phyloP scores from a whole-genome alignment of 495 filamentous ascomycete genomes.

The Aspergillus sclerotioniger region DNA sequence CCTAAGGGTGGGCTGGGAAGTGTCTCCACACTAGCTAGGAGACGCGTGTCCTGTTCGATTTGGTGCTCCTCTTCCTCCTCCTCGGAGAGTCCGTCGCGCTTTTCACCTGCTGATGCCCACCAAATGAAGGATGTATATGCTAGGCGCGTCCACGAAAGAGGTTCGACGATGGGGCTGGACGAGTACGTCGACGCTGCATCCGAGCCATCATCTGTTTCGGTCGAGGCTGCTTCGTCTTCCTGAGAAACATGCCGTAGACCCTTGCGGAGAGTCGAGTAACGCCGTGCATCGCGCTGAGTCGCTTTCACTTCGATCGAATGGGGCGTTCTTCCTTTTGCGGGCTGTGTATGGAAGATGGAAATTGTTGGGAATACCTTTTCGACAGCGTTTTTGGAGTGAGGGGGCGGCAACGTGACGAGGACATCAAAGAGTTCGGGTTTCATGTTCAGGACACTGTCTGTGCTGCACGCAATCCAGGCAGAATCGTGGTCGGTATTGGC shows the following conservation, averaged over 20 bases:
- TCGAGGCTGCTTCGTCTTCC: slow-evolving; percentile 21
- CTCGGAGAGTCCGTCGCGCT: slow-evolving; percentile 52
- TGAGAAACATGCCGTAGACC: slow-evolving; percentile 57
- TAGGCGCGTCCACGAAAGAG: slow-evolving; percentile 81
- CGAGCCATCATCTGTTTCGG: slow-evolving; percentile 35
- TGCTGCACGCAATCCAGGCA: slow-evolving; percentile 92
- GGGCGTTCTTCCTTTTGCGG: slow-evolving; percentile 26
- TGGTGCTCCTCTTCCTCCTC: slow-evolving; percentile 45
- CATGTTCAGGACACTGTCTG: slow-evolving; percentile 82
- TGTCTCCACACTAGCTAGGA: slow-evolving; percentile 42
- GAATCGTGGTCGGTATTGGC: slow-evolving; percentile 50
- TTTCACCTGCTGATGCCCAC: slow-evolving; percentile 96
- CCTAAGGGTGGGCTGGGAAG: slow-evolving; percentile 29
- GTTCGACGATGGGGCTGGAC: slow-evolving; percentile 61
- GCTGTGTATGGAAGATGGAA: slow-evolving; percentile 27
- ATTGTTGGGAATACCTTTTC: slow-evolving; percentile 73
- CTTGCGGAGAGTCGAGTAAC: slow-evolving; percentile 68
- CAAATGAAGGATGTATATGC: slow-evolving; percentile 94
- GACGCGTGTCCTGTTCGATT: slow-evolving; percentile 41
- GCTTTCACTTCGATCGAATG: slow-evolving; percentile 60
- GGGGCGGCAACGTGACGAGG: slow-evolving; percentile 73
- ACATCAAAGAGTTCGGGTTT: slow-evolving; percentile 86
- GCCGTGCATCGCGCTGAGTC: slow-evolving; percentile 83
- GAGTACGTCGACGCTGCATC: slow-evolving; percentile 47
- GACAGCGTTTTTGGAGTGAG: slow-evolving; percentile 54